These are phyloP conservation scores for Chimonanthus salicifolius DNA, from an alignment of 164 flowering plant species.

Conservation along the genomic window DNA sequence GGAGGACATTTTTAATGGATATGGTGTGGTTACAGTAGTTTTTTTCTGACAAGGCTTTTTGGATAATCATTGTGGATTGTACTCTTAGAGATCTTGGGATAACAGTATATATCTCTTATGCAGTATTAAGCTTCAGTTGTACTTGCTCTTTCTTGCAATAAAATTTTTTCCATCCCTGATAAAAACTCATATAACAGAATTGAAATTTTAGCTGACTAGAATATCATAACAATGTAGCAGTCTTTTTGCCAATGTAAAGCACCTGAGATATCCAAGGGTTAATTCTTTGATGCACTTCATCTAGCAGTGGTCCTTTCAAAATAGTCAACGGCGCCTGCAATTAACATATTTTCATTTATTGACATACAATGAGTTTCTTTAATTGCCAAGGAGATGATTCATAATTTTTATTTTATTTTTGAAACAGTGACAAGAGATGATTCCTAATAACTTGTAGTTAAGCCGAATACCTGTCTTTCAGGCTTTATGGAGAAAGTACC, in stretches of 20 bases:
- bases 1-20: too few species aligned
- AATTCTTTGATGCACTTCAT: constrained; percentile 80
- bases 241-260: background rate
- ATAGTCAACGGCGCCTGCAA: constrained; percentile 62
- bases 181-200: too few species aligned
- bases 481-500: constrained; percentile 50
- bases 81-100: too few species aligned
- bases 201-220: background rate
- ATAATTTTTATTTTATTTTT: background rate
- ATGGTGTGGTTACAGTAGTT: too few species aligned
- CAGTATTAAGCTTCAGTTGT: too few species aligned
- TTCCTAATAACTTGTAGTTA: background rate
- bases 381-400: background rate
- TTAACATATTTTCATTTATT: background rate
- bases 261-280: constrained; percentile 89
- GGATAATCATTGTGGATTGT: too few species aligned
- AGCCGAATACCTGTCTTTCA: constrained; percentile 42
- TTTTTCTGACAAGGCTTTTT: too few species aligned
- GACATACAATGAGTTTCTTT: background rate
- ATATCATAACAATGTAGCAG: background rate
- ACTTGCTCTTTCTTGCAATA: too few species aligned
- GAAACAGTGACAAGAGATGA: too few species aligned
- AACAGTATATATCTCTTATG: too few species aligned
- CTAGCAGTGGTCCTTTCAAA: constrained; percentile 59
- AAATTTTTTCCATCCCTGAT: too few species aligned